phyloP scores from a whole-genome alignment of 352 stramenopile species.

The Globisporangium barbulae region DNA sequence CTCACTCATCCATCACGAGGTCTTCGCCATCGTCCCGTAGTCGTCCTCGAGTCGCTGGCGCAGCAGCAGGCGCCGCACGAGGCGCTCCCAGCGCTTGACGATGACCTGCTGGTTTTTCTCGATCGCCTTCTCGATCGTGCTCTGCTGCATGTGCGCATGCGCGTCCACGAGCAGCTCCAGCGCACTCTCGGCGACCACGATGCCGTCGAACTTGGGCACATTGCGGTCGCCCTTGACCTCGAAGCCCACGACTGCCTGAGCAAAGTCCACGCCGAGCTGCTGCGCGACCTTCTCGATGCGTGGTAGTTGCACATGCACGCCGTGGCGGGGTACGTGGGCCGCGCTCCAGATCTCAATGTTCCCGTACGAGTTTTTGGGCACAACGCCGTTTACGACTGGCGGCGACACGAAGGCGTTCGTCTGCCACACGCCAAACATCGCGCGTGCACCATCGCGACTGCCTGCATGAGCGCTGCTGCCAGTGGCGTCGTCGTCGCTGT shows the following conservation, averaged over 20 bases:
- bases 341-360: constrained; percentile 87
- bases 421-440: constrained; percentile 80
- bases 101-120: constrained; percentile 57
- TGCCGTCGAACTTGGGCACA: constrained; percentile 67
- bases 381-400: constrained; percentile 45
- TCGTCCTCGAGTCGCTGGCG: constrained; percentile 72
- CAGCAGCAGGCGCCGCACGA: constrained; percentile 66
- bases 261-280: constrained; percentile 77
- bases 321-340: constrained; percentile 51
- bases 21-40: constrained; percentile 50
- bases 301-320: constrained; percentile 58
- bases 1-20: neutral
- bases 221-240: constrained; percentile 62
- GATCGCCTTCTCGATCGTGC: constrained; percentile 70
- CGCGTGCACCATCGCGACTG: neutral
- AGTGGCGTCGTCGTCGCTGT: constrained; percentile 12
- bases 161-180: constrained; percentile 62
- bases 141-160: constrained; percentile 60
- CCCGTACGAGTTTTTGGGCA: constrained; percentile 85
- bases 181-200: constrained; percentile 50
- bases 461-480: neutral
- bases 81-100: constrained; percentile 55
- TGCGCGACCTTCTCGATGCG: constrained; percentile 62
- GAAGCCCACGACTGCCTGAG: constrained; percentile 77
- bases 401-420: constrained; percentile 53